These are phyloP conservation scores for Solanum piurae DNA, from an alignment of 257 asterid genomes.

Conservation along the genomic window DNA sequence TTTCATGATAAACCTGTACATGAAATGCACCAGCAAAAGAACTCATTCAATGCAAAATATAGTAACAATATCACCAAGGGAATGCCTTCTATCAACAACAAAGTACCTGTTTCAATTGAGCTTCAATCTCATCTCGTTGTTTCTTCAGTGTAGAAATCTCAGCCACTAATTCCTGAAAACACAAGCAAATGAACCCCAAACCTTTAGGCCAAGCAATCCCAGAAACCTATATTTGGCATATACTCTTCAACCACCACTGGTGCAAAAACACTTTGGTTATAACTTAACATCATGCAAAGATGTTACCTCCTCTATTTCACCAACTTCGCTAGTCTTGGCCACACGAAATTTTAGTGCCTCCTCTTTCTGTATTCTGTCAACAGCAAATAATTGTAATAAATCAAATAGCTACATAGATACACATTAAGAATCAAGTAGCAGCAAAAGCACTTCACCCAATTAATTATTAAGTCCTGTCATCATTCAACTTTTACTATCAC, in stretches of 20 bases:
- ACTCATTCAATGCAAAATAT: neutral
- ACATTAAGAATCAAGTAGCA: neutral
- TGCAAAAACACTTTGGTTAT: neutral
- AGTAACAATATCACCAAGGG: neutral
- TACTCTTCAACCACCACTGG: neutral
- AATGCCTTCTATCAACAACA: neutral
- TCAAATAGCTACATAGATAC: neutral
- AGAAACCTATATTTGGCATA: neutral
- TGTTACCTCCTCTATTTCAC: conserved; percentile 79
- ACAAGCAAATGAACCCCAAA: conserved; percentile 5
- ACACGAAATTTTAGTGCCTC: conserved; percentile 81
- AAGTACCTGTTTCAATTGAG: conserved; percentile 74
- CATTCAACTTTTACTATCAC: neutral
- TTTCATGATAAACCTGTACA: neutral
- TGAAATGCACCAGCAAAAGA: neutral
- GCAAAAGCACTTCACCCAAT: neutral
- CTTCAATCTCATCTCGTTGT: conserved; percentile 83
- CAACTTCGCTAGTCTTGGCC: conserved; percentile 60
- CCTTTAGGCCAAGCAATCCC: conserved; percentile 2
- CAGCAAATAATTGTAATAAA: conserved; percentile 8
- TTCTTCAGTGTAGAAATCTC: conserved; percentile 80
- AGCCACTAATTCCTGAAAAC: conserved; percentile 61
- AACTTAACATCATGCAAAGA: neutral
- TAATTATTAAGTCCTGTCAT: neutral
- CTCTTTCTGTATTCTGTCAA: conserved; percentile 76